phyloP scores from a whole-genome alignment of 768 basidiomycete genomes.

The Mrakia blollopis region DNA sequence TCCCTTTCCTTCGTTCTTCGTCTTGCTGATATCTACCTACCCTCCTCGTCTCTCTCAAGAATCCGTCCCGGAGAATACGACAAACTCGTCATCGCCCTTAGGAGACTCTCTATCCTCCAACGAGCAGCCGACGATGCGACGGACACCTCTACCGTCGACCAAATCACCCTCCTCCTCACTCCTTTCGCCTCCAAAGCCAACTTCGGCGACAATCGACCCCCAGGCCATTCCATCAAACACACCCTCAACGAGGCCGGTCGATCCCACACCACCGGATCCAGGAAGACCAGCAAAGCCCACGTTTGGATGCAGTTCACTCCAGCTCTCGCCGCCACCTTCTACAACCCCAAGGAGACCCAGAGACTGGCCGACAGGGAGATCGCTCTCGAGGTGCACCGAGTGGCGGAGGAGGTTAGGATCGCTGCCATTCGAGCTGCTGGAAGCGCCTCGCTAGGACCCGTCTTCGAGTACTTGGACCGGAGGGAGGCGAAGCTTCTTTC shows the following conservation, averaged over 20 bases:
- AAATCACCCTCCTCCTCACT: not conserved
- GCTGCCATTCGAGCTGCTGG: not conserved
- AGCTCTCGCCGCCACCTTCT: not conserved
- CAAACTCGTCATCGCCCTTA: not conserved
- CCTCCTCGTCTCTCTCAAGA: not conserved
- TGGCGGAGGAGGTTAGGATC: not conserved
- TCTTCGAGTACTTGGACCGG: not conserved
- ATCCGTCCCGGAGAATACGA: conserved; percentile 15
- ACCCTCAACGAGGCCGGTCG: not conserved
- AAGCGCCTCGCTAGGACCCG: not conserved
- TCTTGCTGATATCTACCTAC: not conserved
- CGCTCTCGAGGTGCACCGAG: not conserved
- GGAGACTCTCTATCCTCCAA: not conserved
- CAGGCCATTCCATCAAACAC: too few relatives aligned
- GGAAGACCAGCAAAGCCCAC: conserved; percentile 14
- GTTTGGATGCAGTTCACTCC: conserved; percentile 15
- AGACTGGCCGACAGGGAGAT: not conserved
- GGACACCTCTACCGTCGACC: conserved; percentile 1
- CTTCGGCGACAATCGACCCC: too few relatives aligned
- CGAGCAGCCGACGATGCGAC: conserved; percentile 8
- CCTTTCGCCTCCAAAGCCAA: not conserved
- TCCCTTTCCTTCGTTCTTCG: not conserved
- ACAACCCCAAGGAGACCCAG: not conserved
- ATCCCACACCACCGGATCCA: conserved; percentile 22
- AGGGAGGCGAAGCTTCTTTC: not conserved